Percentiles rank a stretch among this genome's conserved stretches.
Conservation (phyloP, 139 green algal species). For the Ettlia oleoabundans region DNA sequence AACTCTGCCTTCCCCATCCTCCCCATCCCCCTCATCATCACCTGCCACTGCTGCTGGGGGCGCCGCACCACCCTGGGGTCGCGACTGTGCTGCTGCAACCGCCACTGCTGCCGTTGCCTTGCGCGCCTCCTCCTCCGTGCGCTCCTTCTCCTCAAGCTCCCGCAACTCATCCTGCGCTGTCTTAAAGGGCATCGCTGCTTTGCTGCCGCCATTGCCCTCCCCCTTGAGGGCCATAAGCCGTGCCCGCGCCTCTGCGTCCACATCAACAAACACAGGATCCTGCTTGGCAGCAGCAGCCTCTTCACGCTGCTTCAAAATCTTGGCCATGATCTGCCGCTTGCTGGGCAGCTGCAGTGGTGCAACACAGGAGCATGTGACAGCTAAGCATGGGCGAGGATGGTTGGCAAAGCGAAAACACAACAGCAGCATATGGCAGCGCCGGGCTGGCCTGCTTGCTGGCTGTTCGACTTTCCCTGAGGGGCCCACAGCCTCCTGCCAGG, state of each 20-base stretch:
- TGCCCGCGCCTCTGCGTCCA: constrained; percentile 63
- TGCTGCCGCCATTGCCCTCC: not conserved
- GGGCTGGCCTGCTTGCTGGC: too few species aligned
- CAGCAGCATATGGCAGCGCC: not conserved
- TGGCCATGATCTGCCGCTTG: constrained; percentile 71
- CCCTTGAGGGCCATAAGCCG: constrained; percentile 65
- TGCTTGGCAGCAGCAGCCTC: constrained; percentile 68
- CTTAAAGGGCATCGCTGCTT: constrained; percentile 22
- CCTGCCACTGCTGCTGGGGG: not conserved
- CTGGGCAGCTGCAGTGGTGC: constrained; percentile 68
- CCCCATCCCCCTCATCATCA: constrained; percentile 4
- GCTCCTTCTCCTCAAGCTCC: constrained; percentile 42
- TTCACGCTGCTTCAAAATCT: constrained; percentile 51
- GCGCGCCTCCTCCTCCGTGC: constrained; percentile 27
- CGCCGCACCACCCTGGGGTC: not conserved
- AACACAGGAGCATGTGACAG: not conserved
- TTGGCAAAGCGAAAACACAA: not conserved
- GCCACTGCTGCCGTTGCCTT: constrained; percentile 16
- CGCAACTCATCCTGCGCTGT: constrained; percentile 63
- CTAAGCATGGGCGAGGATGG: not conserved
- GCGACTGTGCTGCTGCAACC: constrained; percentile 1
- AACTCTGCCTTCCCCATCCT: not conserved
- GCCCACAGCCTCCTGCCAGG: too few species aligned
- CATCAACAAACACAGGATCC: constrained; percentile 66
- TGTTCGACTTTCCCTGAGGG: too few species aligned